Evolutionary conservation across 2,329 filamentous ascomycete species (phyloP), one percentile per base, ranked within the genome.

Genomic region (Colletotrichum caudatum): DNA sequence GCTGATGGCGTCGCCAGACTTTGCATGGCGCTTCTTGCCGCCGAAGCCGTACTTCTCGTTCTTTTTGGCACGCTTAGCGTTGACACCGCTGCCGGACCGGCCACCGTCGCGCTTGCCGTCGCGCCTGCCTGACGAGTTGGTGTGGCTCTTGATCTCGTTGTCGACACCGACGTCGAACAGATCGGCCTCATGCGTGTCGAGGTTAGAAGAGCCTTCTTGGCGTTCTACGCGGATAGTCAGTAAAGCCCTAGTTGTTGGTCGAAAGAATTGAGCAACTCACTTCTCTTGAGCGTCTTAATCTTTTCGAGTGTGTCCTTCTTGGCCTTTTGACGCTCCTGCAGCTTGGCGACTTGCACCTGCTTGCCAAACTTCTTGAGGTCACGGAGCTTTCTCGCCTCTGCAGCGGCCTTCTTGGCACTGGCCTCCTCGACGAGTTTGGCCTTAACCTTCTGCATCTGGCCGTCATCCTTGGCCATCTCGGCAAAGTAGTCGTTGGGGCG

Each of bases 321-420:
- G 79, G 91, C 92, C 88, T 97, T 97, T 62, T 93, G 91, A 60
- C 96, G 88, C 88, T 99, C 95, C 84, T 98, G 95, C 81, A 97
- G 84, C 86, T 97, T 98, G 71, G 95, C 95, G 72, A 97, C 90
- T 86, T 99, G 96, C 64, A 98, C 96, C 82, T 97, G 94, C 86
- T 99, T 99, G 81, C 96, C 96, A 80, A 98, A 99, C 85, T 98
- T 99, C 91, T 98, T 98, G 78, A 98, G 87, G 81, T 99, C 96
- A 74, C 96, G 89, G 85, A 95, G 92, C 84, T 94, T 94, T 80
- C 94, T 90, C 8, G 96, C 96, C 82, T 99, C 96, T 33, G 93
- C 91, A 37, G 94, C 89, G 0, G 96, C 95, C 86, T 97, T 97
- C 88, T 97, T 97, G 73, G 90, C 87, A 14, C 95, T 93, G 0